Conservation (phyloP, 2,329 filamentous ascomycete genomes). For the Botrytis paeoniae region DNA sequence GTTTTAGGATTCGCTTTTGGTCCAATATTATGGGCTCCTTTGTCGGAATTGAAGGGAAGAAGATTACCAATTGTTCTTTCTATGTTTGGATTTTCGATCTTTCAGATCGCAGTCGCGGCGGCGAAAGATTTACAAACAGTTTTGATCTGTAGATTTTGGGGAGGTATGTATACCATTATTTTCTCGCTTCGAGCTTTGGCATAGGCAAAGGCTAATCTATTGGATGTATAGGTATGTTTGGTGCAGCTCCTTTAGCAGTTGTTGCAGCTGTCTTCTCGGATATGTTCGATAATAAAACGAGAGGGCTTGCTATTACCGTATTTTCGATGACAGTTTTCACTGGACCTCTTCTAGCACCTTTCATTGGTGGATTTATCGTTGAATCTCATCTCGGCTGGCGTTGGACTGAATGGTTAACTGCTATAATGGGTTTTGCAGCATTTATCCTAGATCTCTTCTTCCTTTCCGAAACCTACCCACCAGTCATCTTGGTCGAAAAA, state of each 20-base stretch:
- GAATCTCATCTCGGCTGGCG: constrained; percentile 65
- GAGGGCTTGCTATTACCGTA: constrained; percentile 56
- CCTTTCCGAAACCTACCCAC: constrained; percentile 68
- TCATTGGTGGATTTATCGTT: constrained; percentile 66
- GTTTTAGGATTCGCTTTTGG: constrained; percentile 71
- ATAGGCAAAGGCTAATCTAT: constrained; percentile 8
- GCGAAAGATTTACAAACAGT: constrained; percentile 67
- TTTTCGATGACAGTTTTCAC: constrained; percentile 63
- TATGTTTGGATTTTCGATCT: constrained; percentile 68
- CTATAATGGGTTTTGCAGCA: constrained; percentile 61
- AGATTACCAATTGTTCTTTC: constrained; percentile 57
- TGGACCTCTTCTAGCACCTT: constrained; percentile 64
- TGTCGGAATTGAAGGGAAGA: constrained; percentile 70
- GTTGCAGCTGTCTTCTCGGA: constrained; percentile 71
- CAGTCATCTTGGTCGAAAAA: constrained; percentile 60
- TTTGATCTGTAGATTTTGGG: constrained; percentile 69
- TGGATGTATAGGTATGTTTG: constrained; percentile 51
- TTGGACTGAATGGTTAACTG: constrained; percentile 65
- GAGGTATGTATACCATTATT: constrained; percentile 49
- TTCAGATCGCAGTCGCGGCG: constrained; percentile 62
- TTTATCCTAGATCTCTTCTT: constrained; percentile 59
- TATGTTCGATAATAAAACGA: constrained; percentile 63
- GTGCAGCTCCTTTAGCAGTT: constrained; percentile 65
- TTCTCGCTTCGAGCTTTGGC: not conserved
- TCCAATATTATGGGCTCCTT: constrained; percentile 68